Base-by-base conservation (phyloP, 495 filamentous ascomycete genomes). In the Pyronema domesticum region DNA sequence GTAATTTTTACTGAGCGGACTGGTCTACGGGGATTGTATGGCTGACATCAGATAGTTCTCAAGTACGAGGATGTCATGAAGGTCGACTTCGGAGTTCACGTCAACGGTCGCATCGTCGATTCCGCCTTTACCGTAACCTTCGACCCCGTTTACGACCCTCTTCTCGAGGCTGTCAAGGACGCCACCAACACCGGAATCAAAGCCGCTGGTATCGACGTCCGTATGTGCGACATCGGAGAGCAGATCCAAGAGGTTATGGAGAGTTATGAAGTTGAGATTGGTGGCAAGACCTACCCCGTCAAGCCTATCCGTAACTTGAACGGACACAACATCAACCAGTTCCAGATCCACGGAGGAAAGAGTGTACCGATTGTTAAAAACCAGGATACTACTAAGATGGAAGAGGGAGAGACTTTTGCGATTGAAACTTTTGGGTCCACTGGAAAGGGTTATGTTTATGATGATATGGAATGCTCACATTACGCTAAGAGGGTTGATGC, bases 341-440 rank as follows among this genome's bases (percentile, higher is more conserved):
- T 85, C 70, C 76, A 80, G 61, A 95, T 95, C 59, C 88, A 95
- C 68, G 86, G 88, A 53, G 76, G 73, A 39, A 95, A 94, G 74
- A 86, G 82, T 68, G 81, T 95, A 37, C 88, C 88, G 6, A 89
- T 94, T 59, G 83, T 94, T 33, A 93, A 93, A 72, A 78, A 75
- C 54, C 73, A 71, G 53, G 82, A 88, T 60, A 74, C 76, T 60
- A 89, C 84, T 36, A 88, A 84, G 71, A 95, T 95, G 88, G 88
- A 94, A 72, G 88, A 94, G 67, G 86, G 86, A 18, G 88, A 95
- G 64, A 77, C 84, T 10, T 95, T 89, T 65, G 88, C 88, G 44
- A 93, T 95, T 58, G 88, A 94, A 68, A 94, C 88, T 7, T 95
- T 94, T 61, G 88, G 88, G 48, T 89, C 81, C 71, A 95, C 88